Evolutionary conservation across 2,329 filamentous ascomycete species (phyloP).

Genomic region (Blastomyces gilchristii): DNA sequence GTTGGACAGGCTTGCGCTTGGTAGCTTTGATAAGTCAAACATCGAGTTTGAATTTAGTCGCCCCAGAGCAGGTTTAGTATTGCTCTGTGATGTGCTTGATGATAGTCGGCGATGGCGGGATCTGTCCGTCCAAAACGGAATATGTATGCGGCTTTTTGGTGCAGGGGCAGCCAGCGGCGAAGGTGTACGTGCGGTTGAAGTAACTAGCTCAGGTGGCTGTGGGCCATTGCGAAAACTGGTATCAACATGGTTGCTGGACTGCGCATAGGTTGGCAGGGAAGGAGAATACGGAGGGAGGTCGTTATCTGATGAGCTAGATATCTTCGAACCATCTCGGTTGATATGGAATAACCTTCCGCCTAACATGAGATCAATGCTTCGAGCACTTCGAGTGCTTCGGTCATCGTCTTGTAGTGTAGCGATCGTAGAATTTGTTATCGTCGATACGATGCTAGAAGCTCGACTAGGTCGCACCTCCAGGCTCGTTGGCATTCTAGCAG

Average conservation of each 20-base stretch:
- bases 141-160: constrained; percentile 5
- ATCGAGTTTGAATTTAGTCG: constrained; percentile 3
- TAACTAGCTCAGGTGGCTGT: neutral
- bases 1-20: constrained; percentile 1
- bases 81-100: neutral
- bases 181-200: neutral
- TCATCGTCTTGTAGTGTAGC: constrained; percentile 20
- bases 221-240: neutral
- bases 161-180: neutral
- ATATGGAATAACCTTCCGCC: constrained; percentile 24
- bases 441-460: constrained; percentile 25
- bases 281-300: constrained; percentile 18
- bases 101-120: neutral
- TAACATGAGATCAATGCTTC: constrained; percentile 24
- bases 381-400: constrained; percentile 17
- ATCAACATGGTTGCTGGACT: neutral
- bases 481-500: constrained; percentile 3
- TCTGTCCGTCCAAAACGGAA: constrained; percentile 1
- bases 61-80: neutral
- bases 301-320: constrained; percentile 17
- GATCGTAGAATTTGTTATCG: constrained; percentile 22
- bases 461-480: constrained; percentile 19
- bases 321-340: constrained; percentile 24
- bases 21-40: constrained; percentile 6
- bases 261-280: constrained; percentile 4